phyloP scores from a whole-genome alignment of 1,284 basidiomycete species.

The Tetrapyrgos nigripes region DNA sequence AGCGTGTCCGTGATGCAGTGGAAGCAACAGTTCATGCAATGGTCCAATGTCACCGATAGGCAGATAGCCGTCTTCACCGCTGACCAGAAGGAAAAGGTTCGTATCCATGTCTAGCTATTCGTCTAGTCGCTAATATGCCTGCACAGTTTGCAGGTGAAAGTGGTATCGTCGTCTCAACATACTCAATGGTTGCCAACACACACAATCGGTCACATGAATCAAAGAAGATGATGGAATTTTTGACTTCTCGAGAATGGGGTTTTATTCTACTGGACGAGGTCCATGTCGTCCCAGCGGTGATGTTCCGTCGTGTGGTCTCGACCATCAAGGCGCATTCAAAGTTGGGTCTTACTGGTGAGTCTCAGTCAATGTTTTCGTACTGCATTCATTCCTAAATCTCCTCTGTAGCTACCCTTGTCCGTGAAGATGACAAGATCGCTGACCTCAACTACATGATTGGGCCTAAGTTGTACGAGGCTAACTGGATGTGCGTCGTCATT shows the following conservation, averaged over 20 bases:
- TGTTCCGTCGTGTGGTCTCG: conserved; percentile 95
- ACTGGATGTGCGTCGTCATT: conserved; percentile 83
- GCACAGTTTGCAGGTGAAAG: conserved; percentile 89
- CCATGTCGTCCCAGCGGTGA: conserved; percentile 96
- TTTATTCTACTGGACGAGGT: conserved; percentile 97
- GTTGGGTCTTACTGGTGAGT: conserved; percentile 87
- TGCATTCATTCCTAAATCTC: background rate
- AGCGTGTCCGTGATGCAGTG: conserved; percentile 98
- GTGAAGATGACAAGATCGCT: conserved; percentile 99
- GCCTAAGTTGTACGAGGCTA: conserved; percentile 99
- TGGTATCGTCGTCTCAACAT: conserved; percentile 96
- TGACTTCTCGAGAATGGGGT: conserved; percentile 94
- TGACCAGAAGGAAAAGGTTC: conserved; percentile 93
- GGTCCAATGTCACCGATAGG: conserved; percentile 95
- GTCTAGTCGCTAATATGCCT: conserved; percentile 19
- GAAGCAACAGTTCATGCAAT: conserved; percentile 96
- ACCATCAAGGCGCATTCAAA: conserved; percentile 98
- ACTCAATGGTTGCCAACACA: conserved; percentile 98
- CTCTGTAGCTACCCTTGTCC: conserved; percentile 87
- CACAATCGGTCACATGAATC: conserved; percentile 96
- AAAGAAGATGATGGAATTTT: conserved; percentile 99
- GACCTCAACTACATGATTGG: conserved; percentile 99
- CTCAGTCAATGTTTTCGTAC: background rate
- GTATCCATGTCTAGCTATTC: conserved; percentile 21
- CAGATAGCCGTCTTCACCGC: conserved; percentile 97